These are phyloP conservation scores for Inosperma sp. DNA, from an alignment of 768 basidiomycete genomes.

Conservation along the genomic window DNA sequence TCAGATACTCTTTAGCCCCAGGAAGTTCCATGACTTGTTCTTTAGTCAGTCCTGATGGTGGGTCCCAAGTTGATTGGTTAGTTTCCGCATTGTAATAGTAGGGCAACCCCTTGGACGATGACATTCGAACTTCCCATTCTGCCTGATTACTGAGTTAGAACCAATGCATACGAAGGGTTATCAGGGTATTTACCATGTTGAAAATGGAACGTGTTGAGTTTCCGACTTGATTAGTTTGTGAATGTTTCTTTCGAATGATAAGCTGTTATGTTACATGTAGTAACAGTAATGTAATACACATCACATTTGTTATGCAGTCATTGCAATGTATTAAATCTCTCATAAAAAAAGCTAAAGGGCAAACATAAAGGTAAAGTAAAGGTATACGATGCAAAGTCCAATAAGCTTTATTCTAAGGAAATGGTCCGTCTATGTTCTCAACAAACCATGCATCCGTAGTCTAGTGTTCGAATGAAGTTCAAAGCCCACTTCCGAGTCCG, in stretches of 20 bases:
- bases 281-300: too few relatives aligned
- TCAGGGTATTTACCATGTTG: background rate
- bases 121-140: conserved; percentile 85
- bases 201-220: background rate
- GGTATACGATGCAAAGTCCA: background rate
- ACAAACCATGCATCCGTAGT: too few relatives aligned
- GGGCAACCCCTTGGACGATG: conserved; percentile 66
- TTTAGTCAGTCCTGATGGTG: conserved; percentile 55
- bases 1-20: conserved; percentile 55
- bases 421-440: too few relatives aligned
- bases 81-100: conserved; percentile 85
- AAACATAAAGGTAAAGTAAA: background rate
- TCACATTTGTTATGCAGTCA: too few relatives aligned
- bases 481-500: conserved; percentile 33
- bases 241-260: too few relatives aligned
- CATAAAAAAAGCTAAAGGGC: too few relatives aligned
- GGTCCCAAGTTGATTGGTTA: conserved; percentile 74
- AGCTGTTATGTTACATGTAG: too few relatives aligned
- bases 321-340: too few relatives aligned
- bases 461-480: too few relatives aligned
- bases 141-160: conserved; percentile 2
- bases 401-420: background rate
- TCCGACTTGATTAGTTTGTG: too few relatives aligned
- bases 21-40: conserved; percentile 61
- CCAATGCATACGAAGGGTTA: background rate